Conservation (phyloP, 768 basidiomycete genomes). For the Serendipita indica region DNA sequence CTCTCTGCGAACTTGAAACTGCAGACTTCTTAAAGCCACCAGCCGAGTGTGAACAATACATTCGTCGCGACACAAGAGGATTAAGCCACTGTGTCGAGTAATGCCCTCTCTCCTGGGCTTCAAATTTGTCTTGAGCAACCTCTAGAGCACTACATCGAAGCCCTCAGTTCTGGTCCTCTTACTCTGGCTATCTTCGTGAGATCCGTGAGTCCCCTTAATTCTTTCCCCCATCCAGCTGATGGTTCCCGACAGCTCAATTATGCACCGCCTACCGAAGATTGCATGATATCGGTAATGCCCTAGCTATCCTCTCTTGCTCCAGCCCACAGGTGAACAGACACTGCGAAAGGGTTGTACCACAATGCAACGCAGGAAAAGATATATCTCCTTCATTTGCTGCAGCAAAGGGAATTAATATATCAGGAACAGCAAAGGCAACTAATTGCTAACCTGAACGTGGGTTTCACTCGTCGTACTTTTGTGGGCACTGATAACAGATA, state of each 20-base stretch:
- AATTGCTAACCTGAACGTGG: not conserved
- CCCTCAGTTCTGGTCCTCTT: constrained; percentile 6
- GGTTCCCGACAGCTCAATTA: not conserved
- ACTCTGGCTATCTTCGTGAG: constrained; percentile 4
- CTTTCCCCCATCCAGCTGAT: not conserved
- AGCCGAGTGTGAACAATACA: not conserved
- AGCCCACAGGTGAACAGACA: not conserved
- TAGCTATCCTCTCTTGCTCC: not conserved
- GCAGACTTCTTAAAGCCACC: not conserved
- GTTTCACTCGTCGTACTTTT: not conserved
- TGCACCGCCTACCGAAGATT: constrained; percentile 11
- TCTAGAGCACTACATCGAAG: constrained; percentile 1
- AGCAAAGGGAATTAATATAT: too few species aligned
- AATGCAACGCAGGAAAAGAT: constrained; percentile 12
- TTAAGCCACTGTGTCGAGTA: not conserved
- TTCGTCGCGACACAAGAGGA: not conserved
- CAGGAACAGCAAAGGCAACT: too few species aligned
- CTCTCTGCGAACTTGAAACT: not conserved
- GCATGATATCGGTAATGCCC: constrained; percentile 11
- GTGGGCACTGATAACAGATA: not conserved
- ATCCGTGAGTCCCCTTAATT: not conserved
- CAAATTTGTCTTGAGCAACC: too few species aligned
- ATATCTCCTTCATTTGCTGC: constrained; percentile 1
- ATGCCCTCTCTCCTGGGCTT: not conserved
- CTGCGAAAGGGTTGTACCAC: constrained; percentile 9